Evolutionary conservation across 2,329 filamentous ascomycete genomes (phyloP).

Genomic region (Colletotrichum eleusines): DNA sequence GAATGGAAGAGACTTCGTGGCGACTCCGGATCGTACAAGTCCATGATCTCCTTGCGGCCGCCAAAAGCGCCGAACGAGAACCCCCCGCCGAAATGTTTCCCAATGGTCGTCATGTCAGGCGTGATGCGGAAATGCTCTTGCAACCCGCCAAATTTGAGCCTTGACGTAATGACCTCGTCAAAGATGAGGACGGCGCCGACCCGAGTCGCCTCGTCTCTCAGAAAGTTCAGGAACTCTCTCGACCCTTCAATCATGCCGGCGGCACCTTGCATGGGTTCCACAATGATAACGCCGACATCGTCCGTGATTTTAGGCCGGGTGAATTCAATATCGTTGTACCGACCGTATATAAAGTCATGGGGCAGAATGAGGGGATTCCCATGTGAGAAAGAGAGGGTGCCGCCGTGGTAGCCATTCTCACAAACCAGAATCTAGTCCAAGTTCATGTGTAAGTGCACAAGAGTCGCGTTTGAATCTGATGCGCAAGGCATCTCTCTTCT

Average conservation of each 20-base stretch:
- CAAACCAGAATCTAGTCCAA: conserved; percentile 56
- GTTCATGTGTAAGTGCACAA: not conserved
- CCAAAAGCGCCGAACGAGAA: conserved; percentile 77
- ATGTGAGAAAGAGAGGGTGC: conserved; percentile 52
- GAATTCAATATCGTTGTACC: conserved; percentile 70
- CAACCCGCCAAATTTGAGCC: conserved; percentile 65
- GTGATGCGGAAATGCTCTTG: conserved; percentile 56
- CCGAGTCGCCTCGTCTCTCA: conserved; percentile 36
- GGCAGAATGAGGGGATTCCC: conserved; percentile 58
- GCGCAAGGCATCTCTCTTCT: not conserved
- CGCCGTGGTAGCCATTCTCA: conserved; percentile 64
- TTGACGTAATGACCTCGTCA: conserved; percentile 79
- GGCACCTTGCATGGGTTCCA: conserved; percentile 75
- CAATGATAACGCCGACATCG: conserved; percentile 71
- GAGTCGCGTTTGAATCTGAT: not conserved
- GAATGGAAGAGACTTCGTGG: conserved; percentile 40
- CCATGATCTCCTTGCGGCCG: conserved; percentile 70
- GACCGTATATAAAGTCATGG: conserved; percentile 69
- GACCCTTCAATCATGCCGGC: conserved; percentile 68
- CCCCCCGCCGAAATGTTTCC: conserved; percentile 76
- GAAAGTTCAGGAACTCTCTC: conserved; percentile 56
- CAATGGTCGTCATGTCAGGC: conserved; percentile 73
- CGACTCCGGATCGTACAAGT: conserved; percentile 64
- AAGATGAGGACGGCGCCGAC: conserved; percentile 71
- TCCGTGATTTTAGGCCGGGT: conserved; percentile 56